Base-by-base conservation (phyloP, 768 basidiomycete genomes). In the Mrakia gelida region DNA sequence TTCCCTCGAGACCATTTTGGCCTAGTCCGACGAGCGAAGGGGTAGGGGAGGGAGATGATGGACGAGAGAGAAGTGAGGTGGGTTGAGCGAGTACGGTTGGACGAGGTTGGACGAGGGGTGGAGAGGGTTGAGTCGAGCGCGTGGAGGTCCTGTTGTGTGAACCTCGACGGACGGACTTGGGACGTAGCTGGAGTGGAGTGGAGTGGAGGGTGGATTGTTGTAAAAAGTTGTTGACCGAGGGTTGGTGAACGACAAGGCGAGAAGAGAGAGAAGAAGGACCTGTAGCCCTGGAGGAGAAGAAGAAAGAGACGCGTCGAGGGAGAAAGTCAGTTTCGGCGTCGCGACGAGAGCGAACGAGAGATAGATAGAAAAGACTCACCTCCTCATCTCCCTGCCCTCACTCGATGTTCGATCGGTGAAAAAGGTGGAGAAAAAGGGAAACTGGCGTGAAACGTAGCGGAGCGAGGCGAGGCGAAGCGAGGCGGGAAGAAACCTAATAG, bases 361-460 rank as follows among this genome's bases (percentile, higher is more conserved):
- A 45, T 2, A 30, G 71, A 30, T 30, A 13, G 28, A 56, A 18
- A 23, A 18, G 38, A 72, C 71, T 72, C 38, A 72, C 72, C 76
- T 77, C 76, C 70, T 77, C 41, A 56, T 54, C 67, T 71, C 70
- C 76, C 76, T 77, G 76, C 76, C 76, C 41, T 52, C 59, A 59
- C 41, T 77, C 67, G 70, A 77, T 70, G 43, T 62, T 75, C 10
- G 41, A 23, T 61, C 70, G 32, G 49, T 41, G 73, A 38, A 61
- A 52, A 52, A 59, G 54, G 59, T 61, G 68, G 56, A 59, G 63
- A 45, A 68, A 21, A 68, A 77, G 72, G 72, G 72, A 73, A 73
- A 52, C 54, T 72, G 71, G 45, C 45, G 45, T 72, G 71, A 72
- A 16, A 43, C 71, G 71, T 28, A 13, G n/a, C 72, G 72, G 52